Percentiles rank a stretch among this genome's conserved stretches.
Conservation (phyloP, 176 grass and related monocot species). For the Hyparrhenia diplandra region DNA sequence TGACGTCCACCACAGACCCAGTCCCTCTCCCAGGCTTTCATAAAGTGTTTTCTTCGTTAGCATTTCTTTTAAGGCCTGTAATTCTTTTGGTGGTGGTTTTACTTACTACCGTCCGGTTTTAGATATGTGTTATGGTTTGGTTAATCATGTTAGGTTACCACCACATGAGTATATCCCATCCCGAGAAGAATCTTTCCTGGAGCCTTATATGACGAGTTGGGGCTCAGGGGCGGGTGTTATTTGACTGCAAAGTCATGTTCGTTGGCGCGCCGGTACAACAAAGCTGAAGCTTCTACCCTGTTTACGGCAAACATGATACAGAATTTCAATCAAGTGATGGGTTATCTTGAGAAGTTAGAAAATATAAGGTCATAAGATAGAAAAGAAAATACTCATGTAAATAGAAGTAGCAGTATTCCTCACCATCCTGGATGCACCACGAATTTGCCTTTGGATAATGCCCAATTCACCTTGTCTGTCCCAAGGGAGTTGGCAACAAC, state of each 20-base stretch:
- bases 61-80: background rate
- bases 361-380: background rate
- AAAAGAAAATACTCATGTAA: background rate
- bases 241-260: conserved; percentile 77
- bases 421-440: conserved; percentile 97
- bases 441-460: conserved; percentile 71
- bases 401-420: conserved; percentile 38
- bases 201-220: background rate
- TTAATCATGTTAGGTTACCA: conserved; percentile 17
- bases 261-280: conserved; percentile 72
- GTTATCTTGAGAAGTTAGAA: background rate
- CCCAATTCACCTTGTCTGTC: conserved; percentile 99
- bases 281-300: conserved; percentile 97
- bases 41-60: conserved; percentile 30
- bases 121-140: conserved; percentile 11
- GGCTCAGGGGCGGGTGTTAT: conserved; percentile 20
- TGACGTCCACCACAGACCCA: background rate
- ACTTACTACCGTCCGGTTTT: conserved; percentile 18
- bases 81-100: conserved; percentile 20
- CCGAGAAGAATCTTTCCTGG: background rate
- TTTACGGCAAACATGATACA: conserved; percentile 35
- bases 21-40: conserved; percentile 18
- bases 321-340: conserved; percentile 31
- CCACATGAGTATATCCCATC: conserved; percentile 21
- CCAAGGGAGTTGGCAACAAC: conserved; percentile 96